A percentile compares a stretch with the other conserved stretches of the same genome.
Conservation (phyloP, 495 filamentous ascomycete genomes). For the Wilcoxina mikolae region DNA sequence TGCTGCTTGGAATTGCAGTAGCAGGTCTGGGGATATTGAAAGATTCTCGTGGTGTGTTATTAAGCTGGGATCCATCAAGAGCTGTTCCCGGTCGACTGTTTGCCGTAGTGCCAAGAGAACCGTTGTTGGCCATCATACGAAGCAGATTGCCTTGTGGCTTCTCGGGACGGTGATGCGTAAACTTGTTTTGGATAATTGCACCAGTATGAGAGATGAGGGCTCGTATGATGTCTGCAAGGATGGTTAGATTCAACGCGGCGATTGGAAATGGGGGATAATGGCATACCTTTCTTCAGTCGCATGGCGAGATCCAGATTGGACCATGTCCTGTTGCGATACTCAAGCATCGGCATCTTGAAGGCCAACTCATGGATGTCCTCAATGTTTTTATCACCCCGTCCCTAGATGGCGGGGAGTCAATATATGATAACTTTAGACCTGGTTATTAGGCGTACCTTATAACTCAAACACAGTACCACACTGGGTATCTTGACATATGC, state of each 20-base stretch:
- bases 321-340: slow-evolving; percentile 98
- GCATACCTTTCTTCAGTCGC: slow-evolving; percentile 55
- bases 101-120: slow-evolving; percentile 24
- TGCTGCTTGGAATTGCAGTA: background rate
- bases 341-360: slow-evolving; percentile 83
- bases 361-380: slow-evolving; percentile 96
- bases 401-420: slow-evolving; percentile 27
- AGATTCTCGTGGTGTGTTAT: slow-evolving; percentile 17
- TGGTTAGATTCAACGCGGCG: background rate
- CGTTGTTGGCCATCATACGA: slow-evolving; percentile 60
- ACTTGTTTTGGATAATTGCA: slow-evolving; percentile 93
- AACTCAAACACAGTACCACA: slow-evolving; percentile 87
- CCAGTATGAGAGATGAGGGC: slow-evolving; percentile 90
- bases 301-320: slow-evolving; percentile 91
- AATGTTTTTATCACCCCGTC: slow-evolving; percentile 82
- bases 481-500: slow-evolving; percentile 88
- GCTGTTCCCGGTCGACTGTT: slow-evolving; percentile 1
- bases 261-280: background rate
- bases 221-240: slow-evolving; percentile 55
- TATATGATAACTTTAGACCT: background rate
- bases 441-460: slow-evolving; percentile 41
- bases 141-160: slow-evolving; percentile 64
- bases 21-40: background rate
- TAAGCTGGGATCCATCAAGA: background rate
- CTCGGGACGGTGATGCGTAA: slow-evolving; percentile 69